Evolutionary conservation across 768 basidiomycete genomes (phyloP).

Genomic region (Cubamyces lactineus): DNA sequence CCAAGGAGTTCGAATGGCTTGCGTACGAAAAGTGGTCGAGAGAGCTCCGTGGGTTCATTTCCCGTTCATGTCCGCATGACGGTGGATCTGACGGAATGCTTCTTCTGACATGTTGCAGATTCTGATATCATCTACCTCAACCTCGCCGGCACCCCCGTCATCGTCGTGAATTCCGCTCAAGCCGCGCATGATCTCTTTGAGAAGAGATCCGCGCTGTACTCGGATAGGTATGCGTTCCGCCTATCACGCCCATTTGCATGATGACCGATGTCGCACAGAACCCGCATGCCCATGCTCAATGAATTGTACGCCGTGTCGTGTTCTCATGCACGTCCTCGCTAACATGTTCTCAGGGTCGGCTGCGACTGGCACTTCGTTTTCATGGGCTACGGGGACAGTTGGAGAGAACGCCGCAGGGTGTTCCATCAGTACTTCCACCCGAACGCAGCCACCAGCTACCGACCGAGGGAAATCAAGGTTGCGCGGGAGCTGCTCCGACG

Average conservation of each 20-base stretch:
- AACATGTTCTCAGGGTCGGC: slow-evolving; percentile 39
- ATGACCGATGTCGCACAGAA: slow-evolving; percentile 9
- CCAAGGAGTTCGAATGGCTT: slow-evolving; percentile 28
- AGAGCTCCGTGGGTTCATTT: slow-evolving; percentile 19
- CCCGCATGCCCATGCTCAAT: slow-evolving; percentile 32
- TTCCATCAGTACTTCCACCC: slow-evolving; percentile 48
- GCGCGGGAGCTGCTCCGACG: slow-evolving; percentile 38
- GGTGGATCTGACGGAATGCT: background rate
- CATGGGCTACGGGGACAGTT: slow-evolving; percentile 45
- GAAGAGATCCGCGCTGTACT: slow-evolving; percentile 36
- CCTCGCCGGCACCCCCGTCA: slow-evolving; percentile 29
- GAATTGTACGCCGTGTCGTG: slow-evolving; percentile 27
- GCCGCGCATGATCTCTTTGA: slow-evolving; percentile 37
- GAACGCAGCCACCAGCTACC: slow-evolving; percentile 37
- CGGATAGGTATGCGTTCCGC: slow-evolving; percentile 31
- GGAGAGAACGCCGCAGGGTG: slow-evolving; percentile 46
- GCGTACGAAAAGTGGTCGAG: slow-evolving; percentile 25
- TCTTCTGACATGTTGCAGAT: slow-evolving; percentile 10
- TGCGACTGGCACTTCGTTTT: slow-evolving; percentile 45
- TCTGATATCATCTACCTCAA: slow-evolving; percentile 34
- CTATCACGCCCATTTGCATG: slow-evolving; percentile 4
- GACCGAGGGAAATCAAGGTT: slow-evolving; percentile 36
- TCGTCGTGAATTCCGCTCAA: slow-evolving; percentile 35
- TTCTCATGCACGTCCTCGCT: slow-evolving; percentile 6
- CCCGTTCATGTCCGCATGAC: background rate